Base-by-base conservation (phyloP, 768 basidiomycete genomes). In the Pleurotus djamor region DNA sequence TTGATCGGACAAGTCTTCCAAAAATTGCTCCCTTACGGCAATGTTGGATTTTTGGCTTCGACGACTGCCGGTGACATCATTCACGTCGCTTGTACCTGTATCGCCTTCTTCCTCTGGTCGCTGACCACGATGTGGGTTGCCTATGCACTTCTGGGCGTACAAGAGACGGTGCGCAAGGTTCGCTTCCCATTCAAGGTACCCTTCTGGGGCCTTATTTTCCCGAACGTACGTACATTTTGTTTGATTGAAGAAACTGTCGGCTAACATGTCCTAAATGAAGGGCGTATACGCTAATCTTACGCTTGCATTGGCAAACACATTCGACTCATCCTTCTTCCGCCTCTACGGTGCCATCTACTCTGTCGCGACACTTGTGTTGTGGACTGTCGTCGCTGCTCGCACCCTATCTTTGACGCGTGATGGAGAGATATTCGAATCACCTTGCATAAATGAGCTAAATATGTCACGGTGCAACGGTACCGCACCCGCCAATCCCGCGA, bases 131-230 rank as follows among this genome's bases (percentile, higher is more conserved):
- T 85, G 82, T 88, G 86, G 83, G 73, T 87, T 35, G 48, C 83
- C 4, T 85, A 79, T 65, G 85, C 82, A 0, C 54, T 86, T 5
- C 71, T 88, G 36, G 83, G 77, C 9, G 64, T 88, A 1, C 67
- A 70, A 43, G 68, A 82, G 32, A 72, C 77, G 1, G 60, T 82
- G 0, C 73, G 79, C 13, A 74, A 72, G 47, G 67, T 68, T 0
- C 71, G 65, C 1, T 70, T 88, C 17, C 72, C 78, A 5, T 91
- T 89, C 69, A 76, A 74, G 58, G 67, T 87, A 14, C 73, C 81
- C 0, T 86, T 82, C 64, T 90, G 89, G 89, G 85, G 84, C 6
- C 69, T 87, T 43, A 83, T 89, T 61, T 90, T 90, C 66, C 88
- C 89, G 4, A 89, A 88, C 62, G 89, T 84, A 62, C 41, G 38